These are phyloP conservation scores for Xerophyta viscosa DNA, from an alignment of 106 monocot species.

Conservation along the genomic window DNA sequence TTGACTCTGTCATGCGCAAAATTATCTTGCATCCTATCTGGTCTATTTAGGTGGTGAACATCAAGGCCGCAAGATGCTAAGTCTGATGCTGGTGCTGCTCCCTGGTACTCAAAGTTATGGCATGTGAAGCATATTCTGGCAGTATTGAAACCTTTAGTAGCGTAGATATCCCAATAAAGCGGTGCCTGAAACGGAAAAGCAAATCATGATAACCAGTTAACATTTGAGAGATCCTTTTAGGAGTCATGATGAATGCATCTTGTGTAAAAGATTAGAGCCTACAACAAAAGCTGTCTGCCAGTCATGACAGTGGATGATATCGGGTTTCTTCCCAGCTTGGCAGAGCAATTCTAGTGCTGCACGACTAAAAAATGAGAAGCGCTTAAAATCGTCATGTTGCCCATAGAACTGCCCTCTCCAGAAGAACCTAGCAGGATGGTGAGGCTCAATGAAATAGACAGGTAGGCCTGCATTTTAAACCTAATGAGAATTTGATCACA, in stretches of 20 bases:
- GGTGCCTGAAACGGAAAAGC: slow-evolving; percentile 92
- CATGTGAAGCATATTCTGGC: slow-evolving; percentile 96
- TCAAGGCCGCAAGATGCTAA: slow-evolving; percentile 85
- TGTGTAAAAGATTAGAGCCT: slow-evolving; percentile 8
- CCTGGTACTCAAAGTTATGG: slow-evolving; percentile 96
- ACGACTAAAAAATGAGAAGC: slow-evolving; percentile 85
- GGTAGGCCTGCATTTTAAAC: slow-evolving; percentile 62
- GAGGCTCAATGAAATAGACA: slow-evolving; percentile 92
- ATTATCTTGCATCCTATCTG: slow-evolving; percentile 88
- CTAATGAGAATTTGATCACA: too few relatives aligned
- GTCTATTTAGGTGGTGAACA: slow-evolving; percentile 54
- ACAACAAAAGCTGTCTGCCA: slow-evolving; percentile 97
- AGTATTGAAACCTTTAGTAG: slow-evolving; percentile 59
- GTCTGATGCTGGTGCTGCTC: slow-evolving; percentile 61
- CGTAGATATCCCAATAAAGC: slow-evolving; percentile 93
- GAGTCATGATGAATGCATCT: background rate
- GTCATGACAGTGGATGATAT: slow-evolving; percentile 97
- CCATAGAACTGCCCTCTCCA: slow-evolving; percentile 73
- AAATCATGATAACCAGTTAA: too few relatives aligned
- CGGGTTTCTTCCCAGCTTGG: slow-evolving; percentile 77
- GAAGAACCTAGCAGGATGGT: slow-evolving; percentile 84
- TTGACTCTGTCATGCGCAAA: slow-evolving; percentile 71
- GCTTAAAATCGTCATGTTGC: slow-evolving; percentile 87
- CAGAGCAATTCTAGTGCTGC: slow-evolving; percentile 78
- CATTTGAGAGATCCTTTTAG: too few relatives aligned